Evolutionary conservation across 2,329 filamentous ascomycete genomes (phyloP), one percentile per base, ranked within the genome.

Genomic region (Diaporthe ampelina): DNA sequence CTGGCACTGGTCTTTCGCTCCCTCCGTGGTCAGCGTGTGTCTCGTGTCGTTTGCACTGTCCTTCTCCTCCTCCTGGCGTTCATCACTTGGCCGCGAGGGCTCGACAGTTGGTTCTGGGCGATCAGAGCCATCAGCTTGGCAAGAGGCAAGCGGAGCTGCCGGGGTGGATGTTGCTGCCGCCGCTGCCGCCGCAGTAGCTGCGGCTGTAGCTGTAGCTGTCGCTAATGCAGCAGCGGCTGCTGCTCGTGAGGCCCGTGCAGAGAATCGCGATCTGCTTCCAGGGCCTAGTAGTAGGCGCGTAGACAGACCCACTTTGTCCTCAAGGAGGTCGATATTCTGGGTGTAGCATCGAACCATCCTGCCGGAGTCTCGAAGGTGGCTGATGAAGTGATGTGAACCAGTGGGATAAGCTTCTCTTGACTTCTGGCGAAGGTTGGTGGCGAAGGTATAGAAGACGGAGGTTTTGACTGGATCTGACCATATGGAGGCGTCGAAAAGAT

Each of bases 271-370:
- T 54, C 89, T 87, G 77, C 87, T 90, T 1, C 92, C 93, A 1
- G 91, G 88, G 0, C 92, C 92, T 43, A 89, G 86, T 15, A 85
- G 83, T 11, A 94, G 85, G 71, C 91, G 88, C 0, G 91, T 93
- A 21, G 88, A 90, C 4, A 94, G 84, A 4, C 92, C 92, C 57
- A 93, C 91, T 73, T 92, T 91, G 78, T 92, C 90, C 79, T 94
- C 93, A 9, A 94, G 89, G 76, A 91, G 90, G 77, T 94, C 92
- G 77, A 94, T 94, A 76, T 94, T 94, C 77, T 94, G 92, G 0
- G 92, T 94, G 78, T 94, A 94, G 78, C 92, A 93, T 52, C 92
- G 86, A 43, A 94, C 91, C 7, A 94, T 85, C 76, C 93, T 92
- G 4, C 92, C 91, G 5, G 89, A 87, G 79, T 94, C 91, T 58